Evolutionary conservation across 345 rosid genomes (phyloP).

Genomic region (Ricinus communis): DNA sequence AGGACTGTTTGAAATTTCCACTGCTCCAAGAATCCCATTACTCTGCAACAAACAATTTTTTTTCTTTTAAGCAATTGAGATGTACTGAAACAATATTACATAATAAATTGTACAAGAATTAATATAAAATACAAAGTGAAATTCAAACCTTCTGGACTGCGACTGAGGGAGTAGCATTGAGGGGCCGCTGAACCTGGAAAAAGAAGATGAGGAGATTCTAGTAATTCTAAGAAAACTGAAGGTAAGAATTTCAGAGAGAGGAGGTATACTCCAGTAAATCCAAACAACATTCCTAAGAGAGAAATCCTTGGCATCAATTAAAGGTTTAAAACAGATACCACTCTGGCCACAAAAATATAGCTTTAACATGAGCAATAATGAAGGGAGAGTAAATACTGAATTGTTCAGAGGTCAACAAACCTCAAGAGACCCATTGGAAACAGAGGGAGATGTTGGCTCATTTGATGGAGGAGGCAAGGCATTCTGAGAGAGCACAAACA

Average conservation of each 20-base stretch:
- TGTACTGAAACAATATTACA: neutral
- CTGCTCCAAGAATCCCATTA: constrained; percentile 25
- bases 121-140: neutral
- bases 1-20: constrained; percentile 28
- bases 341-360: neutral
- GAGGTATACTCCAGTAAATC: neutral
- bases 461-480: constrained; percentile 51
- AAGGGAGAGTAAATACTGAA: neutral
- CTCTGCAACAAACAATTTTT: constrained; percentile 47
- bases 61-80: constrained; percentile 8
- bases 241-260: constrained; percentile 1
- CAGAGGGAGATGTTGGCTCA: constrained; percentile 38
- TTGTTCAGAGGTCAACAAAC: constrained; percentile 33
- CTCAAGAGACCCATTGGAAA: constrained; percentile 47
- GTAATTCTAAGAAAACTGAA: neutral
- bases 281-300: neutral
- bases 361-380: neutral
- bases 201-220: neutral
- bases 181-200: constrained; percentile 36
- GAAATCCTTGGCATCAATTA: neutral
- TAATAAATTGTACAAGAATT: too few relatives aligned
- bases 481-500: constrained; percentile 37
- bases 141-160: constrained; percentile 43
- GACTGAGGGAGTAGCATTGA: constrained; percentile 29
- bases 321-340: neutral